Evolutionary conservation across 768 basidiomycete genomes (phyloP), one percentile per base, ranked within the genome.

Genomic region (Pulveroboletus sp.): DNA sequence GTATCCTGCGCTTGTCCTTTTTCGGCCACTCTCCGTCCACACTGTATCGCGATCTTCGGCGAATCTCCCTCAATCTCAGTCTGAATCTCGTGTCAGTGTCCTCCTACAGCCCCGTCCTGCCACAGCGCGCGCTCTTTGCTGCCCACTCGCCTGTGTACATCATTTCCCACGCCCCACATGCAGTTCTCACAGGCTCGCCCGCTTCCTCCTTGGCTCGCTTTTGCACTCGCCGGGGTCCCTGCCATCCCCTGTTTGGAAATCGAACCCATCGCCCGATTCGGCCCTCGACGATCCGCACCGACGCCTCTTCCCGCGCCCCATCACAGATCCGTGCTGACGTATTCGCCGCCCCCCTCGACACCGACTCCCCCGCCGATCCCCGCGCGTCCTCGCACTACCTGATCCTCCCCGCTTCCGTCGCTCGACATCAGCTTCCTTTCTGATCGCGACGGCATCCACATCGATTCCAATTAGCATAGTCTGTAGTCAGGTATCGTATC

Each of bases 271-370:
- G 41, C 56, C 40, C 45, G 31, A 49, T 66, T 31, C 47, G 50
- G 64, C 13, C 56, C 56, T 59, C 60, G 56, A 57, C 62, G 61
- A 68, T 68, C 66, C 64, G 53, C 64, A 38, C 64, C 64, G 64
- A 58, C 64, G 48, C 35, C 31, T 29, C 40, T 43, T 7, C 53
- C 51, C 50, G 47, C 47, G 27, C 27, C 25, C 25, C 25, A 27
- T 27, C 27, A 29, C 8, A 29, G 27, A 29, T 29, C 27, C 27
- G 27, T 29, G 64, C 61, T 63, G 47, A 63, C 62, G 48, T 50
- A 64, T 48, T 47, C 62, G 6, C 59, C 59, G 59, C 53, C 52
- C 0, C 51, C 45, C 41, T 41, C 50, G 50, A 46, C 57, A 45
- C 25, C 25, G 25, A 27, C 25, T 5, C 25, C 25, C 45, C 50